phyloP scores from a whole-genome alignment of 2,329 filamentous ascomycete species.

The Pseudodiploospora longispora region DNA sequence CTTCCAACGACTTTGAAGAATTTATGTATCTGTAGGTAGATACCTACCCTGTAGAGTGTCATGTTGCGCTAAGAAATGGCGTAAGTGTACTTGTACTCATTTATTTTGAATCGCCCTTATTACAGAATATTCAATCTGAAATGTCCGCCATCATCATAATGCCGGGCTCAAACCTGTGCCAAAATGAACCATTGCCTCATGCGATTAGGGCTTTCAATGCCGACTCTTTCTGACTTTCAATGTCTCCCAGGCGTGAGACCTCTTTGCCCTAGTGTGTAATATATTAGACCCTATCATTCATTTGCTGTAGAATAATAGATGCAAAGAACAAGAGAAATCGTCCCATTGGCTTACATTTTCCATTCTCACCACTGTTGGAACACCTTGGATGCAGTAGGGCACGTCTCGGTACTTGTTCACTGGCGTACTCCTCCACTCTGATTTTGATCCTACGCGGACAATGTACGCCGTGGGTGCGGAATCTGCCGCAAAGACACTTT shows the following conservation, averaged over 20 bases:
- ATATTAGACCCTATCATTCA: background rate
- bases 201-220: conserved; percentile 15
- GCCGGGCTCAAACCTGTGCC: no score
- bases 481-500: conserved; percentile 15
- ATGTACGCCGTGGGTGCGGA: conserved; percentile 18
- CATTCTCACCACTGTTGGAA: conserved; percentile 19
- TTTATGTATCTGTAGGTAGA: no score
- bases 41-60: no score
- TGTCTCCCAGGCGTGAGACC: conserved; percentile 16
- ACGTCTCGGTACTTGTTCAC: conserved; percentile 18
- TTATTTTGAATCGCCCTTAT: no score
- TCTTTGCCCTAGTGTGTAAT: conserved; percentile 14
- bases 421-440: conserved; percentile 16
- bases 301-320: no score
- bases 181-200: background rate
- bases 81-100: no score
- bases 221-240: conserved; percentile 20
- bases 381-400: conserved; percentile 18
- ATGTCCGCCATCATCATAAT: no score
- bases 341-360: conserved; percentile 13
- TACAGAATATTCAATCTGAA: no score
- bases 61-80: no score
- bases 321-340: background rate
- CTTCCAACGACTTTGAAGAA: no score
- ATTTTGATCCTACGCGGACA: conserved; percentile 16